Percentiles rank a stretch among this genome's conserved stretches.
phyloP scores from a whole-genome alignment of 1,284 basidiomycete genomes.

The Trichosporon asahii region DNA sequence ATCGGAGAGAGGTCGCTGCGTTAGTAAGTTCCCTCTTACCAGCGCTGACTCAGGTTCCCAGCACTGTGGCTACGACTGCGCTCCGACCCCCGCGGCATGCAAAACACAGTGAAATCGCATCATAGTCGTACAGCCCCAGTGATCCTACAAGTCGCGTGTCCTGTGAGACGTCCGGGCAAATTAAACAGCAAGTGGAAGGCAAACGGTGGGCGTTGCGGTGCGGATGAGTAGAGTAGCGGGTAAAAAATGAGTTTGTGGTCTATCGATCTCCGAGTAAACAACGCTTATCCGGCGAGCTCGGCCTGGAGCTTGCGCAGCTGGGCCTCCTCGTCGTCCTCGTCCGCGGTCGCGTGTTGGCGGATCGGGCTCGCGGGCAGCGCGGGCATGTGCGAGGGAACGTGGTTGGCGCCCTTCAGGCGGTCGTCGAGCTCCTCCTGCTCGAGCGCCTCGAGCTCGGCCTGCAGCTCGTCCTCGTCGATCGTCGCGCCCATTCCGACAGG shows the following conservation, averaged over 20 bases:
- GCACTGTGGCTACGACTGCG: background rate
- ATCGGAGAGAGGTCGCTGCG: too few relatives aligned
- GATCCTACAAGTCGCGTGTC: conserved; percentile 10
- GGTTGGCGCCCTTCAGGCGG: conserved; percentile 80
- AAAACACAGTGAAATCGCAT: conserved; percentile 2
- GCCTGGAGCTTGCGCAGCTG: conserved; percentile 91
- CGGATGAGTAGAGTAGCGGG: background rate
- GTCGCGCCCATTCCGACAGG: conserved; percentile 65
- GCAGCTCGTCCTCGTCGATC: conserved; percentile 80
- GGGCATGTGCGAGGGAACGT: conserved; percentile 83
- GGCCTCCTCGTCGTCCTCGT: conserved; percentile 88
- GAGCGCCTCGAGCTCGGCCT: conserved; percentile 78
- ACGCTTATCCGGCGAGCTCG: conserved; percentile 60
- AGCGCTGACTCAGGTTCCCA: background rate
- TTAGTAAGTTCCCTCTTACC: too few relatives aligned
- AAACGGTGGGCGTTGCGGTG: background rate
- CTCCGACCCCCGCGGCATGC: background rate
- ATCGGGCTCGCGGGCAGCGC: conserved; percentile 56
- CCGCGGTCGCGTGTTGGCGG: conserved; percentile 32
- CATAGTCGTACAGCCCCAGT: conserved; percentile 9
- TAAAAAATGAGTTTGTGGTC: conserved; percentile 8
- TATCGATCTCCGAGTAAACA: conserved; percentile 1
- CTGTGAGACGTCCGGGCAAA: conserved; percentile 6
- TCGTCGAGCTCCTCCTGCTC: conserved; percentile 91
- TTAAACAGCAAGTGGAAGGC: conserved; percentile 5